Base-by-base conservation (phyloP, 768 basidiomycete species). In the Pisolithus tinctorius region DNA sequence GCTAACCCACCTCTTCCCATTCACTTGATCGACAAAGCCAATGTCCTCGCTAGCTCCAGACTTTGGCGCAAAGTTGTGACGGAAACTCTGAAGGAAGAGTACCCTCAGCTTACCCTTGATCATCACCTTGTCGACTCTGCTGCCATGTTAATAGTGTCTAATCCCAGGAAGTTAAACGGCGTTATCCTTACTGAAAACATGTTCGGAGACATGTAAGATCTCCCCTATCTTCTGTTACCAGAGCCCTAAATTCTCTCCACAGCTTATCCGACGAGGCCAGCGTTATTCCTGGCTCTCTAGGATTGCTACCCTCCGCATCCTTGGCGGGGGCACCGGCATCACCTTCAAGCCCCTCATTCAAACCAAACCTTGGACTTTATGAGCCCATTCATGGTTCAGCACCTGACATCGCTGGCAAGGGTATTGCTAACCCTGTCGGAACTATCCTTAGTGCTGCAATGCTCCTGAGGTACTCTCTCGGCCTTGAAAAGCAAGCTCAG, bases 331-430 rank as follows among this genome's bases (percentile, higher is more conserved):
- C 91, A 23, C 93, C 83, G 2, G 84, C 80, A 1, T 62, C 74
- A 6, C 76, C 71, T 13, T 71, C 63, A 4, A 63, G 71, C 11
- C 71, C 80, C 26, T 74, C 79, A 54, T 86, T 86, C 67, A 88
- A 87, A 64, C 82, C 88, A 6, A 87, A 88, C 2, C 70, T 80
- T 16, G 96, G 96, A 39, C 73, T 99, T 40, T 99, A 99, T 74
- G 96, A 99, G 71, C 96, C 96, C 46, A 96, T 96, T 57, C 93
- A 95, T 63, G 91, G 91, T 47, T 92, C 91, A 40, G 93, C 93
- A 1, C 93, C 93, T 47, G 93, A 95, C 63, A 96, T 96, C 55
- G 90, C 93, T n/a, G 92, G 91, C 1, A 75, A 88, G 67, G 88
- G 88, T 16, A 91, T 94, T 60, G 93, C 93, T 58, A 96, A 96